phyloP scores from a whole-genome alignment of 768 basidiomycete genomes.

The Russula earlei region DNA sequence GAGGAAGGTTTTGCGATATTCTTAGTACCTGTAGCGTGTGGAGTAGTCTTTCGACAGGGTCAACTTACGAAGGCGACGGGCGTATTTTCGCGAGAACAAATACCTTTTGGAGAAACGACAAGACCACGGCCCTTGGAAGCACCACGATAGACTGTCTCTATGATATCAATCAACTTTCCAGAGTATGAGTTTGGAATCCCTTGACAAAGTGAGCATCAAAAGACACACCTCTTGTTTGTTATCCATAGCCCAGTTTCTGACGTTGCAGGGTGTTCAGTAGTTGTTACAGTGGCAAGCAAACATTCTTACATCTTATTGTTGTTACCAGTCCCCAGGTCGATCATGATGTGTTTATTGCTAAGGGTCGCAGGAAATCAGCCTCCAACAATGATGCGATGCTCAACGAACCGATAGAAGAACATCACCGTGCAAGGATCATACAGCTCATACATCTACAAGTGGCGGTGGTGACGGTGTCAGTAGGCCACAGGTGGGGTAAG shows the following conservation, averaged over 20 bases:
- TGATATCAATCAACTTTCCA: constrained; percentile 84
- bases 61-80: background rate
- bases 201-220: background rate
- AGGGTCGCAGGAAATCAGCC: constrained; percentile 10
- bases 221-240: constrained; percentile 87
- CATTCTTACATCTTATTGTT: constrained; percentile 92
- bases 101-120: constrained; percentile 93
- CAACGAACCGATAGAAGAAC: constrained; percentile 86
- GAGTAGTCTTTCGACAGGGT: constrained; percentile 56
- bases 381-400: background rate
- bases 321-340: constrained; percentile 98
- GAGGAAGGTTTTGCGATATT: background rate
- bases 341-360: constrained; percentile 99
- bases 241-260: constrained; percentile 97
- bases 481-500: background rate
- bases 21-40: constrained; percentile 67
- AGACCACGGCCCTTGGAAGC: constrained; percentile 97
- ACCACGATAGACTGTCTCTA: constrained; percentile 96
- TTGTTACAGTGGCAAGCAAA: background rate
- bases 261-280: background rate
- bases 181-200: background rate
- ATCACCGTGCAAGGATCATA: constrained; percentile 97
- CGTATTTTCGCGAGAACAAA: background rate
- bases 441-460: constrained; percentile 87
- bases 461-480: background rate